phyloP scores from a whole-genome alignment of 2,329 filamentous ascomycete species.

The Raffaelea deltoideospora region DNA sequence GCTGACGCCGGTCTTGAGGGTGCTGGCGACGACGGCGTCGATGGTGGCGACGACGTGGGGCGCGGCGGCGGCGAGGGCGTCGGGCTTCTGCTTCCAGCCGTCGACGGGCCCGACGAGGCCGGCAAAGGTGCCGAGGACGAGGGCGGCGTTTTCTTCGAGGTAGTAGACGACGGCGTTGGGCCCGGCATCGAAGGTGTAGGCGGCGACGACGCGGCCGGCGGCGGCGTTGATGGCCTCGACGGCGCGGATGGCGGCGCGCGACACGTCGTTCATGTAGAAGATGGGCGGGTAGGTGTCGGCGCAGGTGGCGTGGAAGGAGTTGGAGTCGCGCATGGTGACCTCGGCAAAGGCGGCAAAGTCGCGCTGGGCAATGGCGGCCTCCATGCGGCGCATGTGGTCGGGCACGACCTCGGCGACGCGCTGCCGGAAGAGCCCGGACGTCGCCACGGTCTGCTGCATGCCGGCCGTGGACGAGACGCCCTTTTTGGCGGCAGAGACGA shows the following conservation, averaged over 20 bases:
- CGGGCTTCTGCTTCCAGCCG: conserved; percentile 53
- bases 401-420: conserved; percentile 58
- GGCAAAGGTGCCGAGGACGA: conserved; percentile 68
- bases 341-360: conserved; percentile 81
- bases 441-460: conserved; percentile 94
- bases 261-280: conserved; percentile 96
- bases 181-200: conserved; percentile 95
- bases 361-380: conserved; percentile 21
- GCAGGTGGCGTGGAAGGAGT: conserved; percentile 91
- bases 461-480: conserved; percentile 82
- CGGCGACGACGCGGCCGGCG: conserved; percentile 66
- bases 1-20: conserved; percentile 65
- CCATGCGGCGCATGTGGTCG: conserved; percentile 14
- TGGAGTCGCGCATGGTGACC: conserved; percentile 92
- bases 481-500: conserved; percentile 89
- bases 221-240: conserved; percentile 78
- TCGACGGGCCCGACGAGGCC: conserved; percentile 44
- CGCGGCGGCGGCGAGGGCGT: conserved; percentile 35
- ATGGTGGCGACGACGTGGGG: conserved; percentile 39
- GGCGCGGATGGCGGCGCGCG: conserved; percentile 68
- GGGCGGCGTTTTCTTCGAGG: conserved; percentile 57
- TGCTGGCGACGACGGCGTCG: conserved; percentile 47
- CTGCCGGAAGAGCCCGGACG: conserved; percentile 71
- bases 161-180: conserved; percentile 97
- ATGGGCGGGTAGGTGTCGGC: conserved; percentile 94